These are phyloP conservation scores for Globisporangium barbulae DNA, from an alignment of 352 stramenopile species.

Conservation along the genomic window DNA sequence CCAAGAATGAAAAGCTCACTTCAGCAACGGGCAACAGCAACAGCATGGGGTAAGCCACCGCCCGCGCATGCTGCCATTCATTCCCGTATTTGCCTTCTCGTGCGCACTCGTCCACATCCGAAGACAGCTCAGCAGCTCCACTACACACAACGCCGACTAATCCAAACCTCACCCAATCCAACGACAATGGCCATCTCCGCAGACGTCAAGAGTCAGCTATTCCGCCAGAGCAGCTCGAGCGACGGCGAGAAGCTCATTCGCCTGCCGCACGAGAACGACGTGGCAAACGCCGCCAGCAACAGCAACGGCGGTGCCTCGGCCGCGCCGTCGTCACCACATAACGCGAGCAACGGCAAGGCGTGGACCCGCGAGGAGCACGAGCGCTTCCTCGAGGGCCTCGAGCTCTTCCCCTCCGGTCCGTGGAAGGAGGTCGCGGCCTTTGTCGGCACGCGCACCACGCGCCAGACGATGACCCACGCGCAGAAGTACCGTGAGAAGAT, in stretches of 20 bases:
- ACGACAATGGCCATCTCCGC: conserved; percentile 14
- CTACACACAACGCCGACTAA: not conserved
- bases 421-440: conserved; percentile 37
- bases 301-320: not conserved
- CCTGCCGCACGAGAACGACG: conserved; percentile 11
- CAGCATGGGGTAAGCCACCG: not conserved
- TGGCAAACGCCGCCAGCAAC: not conserved
- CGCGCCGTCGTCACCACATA: not conserved
- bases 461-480: conserved; percentile 41
- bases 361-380: conserved; percentile 37
- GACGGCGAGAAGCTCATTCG: conserved; percentile 18
- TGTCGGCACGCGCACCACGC: conserved; percentile 31
- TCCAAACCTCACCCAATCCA: not conserved
- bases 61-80: not conserved
- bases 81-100: conserved; percentile 1
- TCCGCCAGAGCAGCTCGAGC: conserved; percentile 18
- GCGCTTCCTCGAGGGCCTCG: conserved; percentile 40
- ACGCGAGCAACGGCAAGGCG: conserved; percentile 21
- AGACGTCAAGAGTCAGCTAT: conserved; percentile 18
- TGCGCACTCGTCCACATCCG: not conserved
- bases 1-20: too few relatives aligned
- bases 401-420: conserved; percentile 34
- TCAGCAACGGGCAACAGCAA: not conserved
- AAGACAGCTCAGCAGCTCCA: not conserved
- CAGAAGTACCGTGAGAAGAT: conserved; percentile 35